phyloP scores from a whole-genome alignment of 768 basidiomycete genomes.

The Leccinum uliginosum region DNA sequence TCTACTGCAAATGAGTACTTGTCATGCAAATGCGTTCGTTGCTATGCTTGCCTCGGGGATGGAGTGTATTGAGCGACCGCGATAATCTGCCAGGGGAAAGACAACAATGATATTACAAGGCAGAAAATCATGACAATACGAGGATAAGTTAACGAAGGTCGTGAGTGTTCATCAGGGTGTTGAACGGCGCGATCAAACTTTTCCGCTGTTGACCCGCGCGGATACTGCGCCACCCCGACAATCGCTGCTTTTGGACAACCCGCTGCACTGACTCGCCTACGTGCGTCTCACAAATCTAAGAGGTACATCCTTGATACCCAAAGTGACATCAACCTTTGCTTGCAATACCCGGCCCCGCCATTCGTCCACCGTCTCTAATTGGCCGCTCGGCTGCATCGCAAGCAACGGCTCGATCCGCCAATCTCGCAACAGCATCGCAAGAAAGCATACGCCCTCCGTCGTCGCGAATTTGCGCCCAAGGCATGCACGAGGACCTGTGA shows the following conservation, averaged over 20 bases:
- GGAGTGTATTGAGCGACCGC: conserved; percentile 24
- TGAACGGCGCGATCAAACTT: background rate
- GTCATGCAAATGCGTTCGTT: background rate
- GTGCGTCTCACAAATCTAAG: conserved; percentile 18
- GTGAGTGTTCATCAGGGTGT: conserved; percentile 15
- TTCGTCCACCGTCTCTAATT: conserved; percentile 16
- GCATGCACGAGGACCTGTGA: conserved; percentile 45
- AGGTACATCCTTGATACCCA: conserved; percentile 21
- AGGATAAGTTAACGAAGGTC: conserved; percentile 18
- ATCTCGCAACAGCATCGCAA: conserved; percentile 48
- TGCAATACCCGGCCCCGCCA: conserved; percentile 24
- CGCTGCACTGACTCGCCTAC: background rate
- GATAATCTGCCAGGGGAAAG: conserved; percentile 3
- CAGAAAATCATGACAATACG: conserved; percentile 8
- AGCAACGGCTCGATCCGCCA: conserved; percentile 49
- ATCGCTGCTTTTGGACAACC: conserved; percentile 12
- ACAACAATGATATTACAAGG: conserved; percentile 9
- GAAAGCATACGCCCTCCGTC: conserved; percentile 49
- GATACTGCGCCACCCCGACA: background rate
- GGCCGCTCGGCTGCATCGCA: conserved; percentile 6
- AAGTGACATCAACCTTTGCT: conserved; percentile 9
- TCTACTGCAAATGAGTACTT: conserved; percentile 38
- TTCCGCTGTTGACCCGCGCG: conserved; percentile 4
- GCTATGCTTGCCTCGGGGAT: conserved; percentile 19
- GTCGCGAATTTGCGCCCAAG: conserved; percentile 54